Percentiles rank a stretch among this genome's conserved stretches.
These are phyloP conservation scores for Cyclanthera cordifolia DNA, from an alignment of 306 rosid species.

Conservation along the genomic window DNA sequence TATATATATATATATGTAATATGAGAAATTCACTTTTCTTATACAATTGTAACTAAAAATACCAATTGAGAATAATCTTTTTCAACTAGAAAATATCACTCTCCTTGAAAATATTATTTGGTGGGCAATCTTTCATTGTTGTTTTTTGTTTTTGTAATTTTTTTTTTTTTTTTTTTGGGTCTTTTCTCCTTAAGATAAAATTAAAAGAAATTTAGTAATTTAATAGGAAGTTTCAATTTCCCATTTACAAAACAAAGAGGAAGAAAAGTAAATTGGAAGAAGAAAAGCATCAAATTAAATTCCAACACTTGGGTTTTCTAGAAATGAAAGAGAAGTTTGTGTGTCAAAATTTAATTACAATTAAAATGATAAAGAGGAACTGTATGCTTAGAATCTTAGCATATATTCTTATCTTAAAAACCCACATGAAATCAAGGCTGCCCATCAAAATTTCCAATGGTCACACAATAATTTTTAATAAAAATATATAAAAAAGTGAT, in stretches of 20 bases:
- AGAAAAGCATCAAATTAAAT: not conserved
- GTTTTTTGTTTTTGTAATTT: too few relatives aligned
- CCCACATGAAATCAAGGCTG: not conserved
- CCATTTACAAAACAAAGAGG: not conserved
- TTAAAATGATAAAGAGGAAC: not conserved
- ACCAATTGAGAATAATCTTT: too few relatives aligned
- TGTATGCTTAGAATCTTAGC: not conserved
- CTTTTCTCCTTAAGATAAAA: not conserved
- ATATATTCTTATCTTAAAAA: conserved; percentile 3
- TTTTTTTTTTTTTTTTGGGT: too few relatives aligned
- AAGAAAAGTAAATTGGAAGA: not conserved
- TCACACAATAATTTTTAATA: not conserved
- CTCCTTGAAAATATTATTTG: too few relatives aligned
- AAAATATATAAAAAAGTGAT: not conserved
- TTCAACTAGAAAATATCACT: too few relatives aligned
- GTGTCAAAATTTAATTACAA: not conserved
- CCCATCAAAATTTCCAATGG: not conserved
- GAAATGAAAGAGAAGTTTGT: not conserved
- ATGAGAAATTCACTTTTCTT: too few relatives aligned
- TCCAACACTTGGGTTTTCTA: not conserved
- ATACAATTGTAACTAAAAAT: too few relatives aligned
- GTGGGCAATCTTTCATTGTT: too few relatives aligned
- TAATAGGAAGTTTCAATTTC: not conserved
- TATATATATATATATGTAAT: too few relatives aligned
- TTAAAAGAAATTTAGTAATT: not conserved